Percentiles rank a stretch among this genome's conserved stretches.
Evolutionary conservation across 2,329 filamentous ascomycete species (phyloP).

Genomic region (Aspergillus fumigatiaffinis): DNA sequence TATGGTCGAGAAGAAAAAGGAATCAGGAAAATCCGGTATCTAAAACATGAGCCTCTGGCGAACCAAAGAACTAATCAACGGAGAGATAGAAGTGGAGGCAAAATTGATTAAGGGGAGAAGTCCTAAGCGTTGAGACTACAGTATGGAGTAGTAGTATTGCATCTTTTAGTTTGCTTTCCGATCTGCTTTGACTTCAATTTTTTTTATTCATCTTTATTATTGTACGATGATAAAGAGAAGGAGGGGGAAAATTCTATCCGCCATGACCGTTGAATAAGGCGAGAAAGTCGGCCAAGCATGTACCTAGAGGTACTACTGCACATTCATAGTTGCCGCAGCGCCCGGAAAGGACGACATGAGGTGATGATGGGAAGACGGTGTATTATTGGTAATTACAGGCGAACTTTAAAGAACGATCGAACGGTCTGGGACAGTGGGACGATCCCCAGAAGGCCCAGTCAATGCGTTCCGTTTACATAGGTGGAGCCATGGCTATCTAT

Average conservation of each 20-base stretch:
- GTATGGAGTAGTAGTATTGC: not conserved
- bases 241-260: not conserved
- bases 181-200: slow-evolving; percentile 1
- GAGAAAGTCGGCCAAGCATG: not conserved
- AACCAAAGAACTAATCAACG: slow-evolving; percentile 4
- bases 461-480: slow-evolving; percentile 12
- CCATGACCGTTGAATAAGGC: not conserved
- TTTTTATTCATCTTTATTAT: not conserved
- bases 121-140: slow-evolving; percentile 8
- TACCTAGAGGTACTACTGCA: slow-evolving; percentile 3
- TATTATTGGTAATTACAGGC: slow-evolving; percentile 17
- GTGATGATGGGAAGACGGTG: slow-evolving; percentile 7
- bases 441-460: slow-evolving; percentile 18
- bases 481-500: slow-evolving; percentile 1
- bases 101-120: slow-evolving; percentile 2
- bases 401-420: slow-evolving; percentile 25
- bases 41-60: not conserved
- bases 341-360: slow-evolving; percentile 11
- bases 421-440: slow-evolving; percentile 23
- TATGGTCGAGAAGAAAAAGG: not conserved
- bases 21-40: not conserved
- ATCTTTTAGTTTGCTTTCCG: not conserved
- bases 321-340: slow-evolving; percentile 13
- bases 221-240: not conserved
- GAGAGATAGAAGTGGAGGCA: not conserved